Conservation (phyloP, 1,284 basidiomycete species). For the Laetiporus sulphureus region DNA sequence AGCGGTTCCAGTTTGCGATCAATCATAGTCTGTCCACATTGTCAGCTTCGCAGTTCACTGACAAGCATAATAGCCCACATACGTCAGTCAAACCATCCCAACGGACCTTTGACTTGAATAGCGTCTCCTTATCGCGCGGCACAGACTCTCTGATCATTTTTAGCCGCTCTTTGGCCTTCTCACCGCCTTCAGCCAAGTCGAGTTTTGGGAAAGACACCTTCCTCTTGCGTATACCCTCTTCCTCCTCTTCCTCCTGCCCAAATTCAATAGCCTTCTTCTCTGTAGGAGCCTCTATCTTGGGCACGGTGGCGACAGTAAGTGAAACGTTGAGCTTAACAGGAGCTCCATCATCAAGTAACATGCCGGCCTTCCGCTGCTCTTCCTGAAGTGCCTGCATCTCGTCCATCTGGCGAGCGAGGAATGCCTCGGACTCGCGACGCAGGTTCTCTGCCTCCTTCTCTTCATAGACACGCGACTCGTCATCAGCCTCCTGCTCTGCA, state of each 20-base stretch:
- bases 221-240: slow-evolving; percentile 67
- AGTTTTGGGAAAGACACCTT: slow-evolving; percentile 80
- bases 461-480: slow-evolving; percentile 76
- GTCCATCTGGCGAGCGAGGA: slow-evolving; percentile 84
- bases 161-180: slow-evolving; percentile 71
- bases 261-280: slow-evolving; percentile 59
- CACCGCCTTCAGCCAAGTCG: slow-evolving; percentile 75
- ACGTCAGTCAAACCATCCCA: slow-evolving; percentile 86
- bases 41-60: slow-evolving; percentile 4
- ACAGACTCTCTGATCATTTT: slow-evolving; percentile 68
- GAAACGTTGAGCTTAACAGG: slow-evolving; percentile 80
- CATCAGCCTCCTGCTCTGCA: slow-evolving; percentile 74
- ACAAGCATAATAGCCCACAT: slow-evolving; percentile 25
- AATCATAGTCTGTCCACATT: slow-evolving; percentile 52
- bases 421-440: slow-evolving; percentile 80
- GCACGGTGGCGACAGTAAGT: slow-evolving; percentile 38
- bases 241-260: slow-evolving; percentile 70
- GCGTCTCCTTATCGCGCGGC: slow-evolving; percentile 62
- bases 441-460: slow-evolving; percentile 80
- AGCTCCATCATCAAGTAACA: slow-evolving; percentile 85
- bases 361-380: slow-evolving; percentile 80
- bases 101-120: slow-evolving; percentile 77
- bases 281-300: slow-evolving; percentile 38
- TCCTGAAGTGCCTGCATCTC: slow-evolving; percentile 85
- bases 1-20: slow-evolving; percentile 78